Percentiles rank a stretch among this genome's conserved stretches.
phyloP scores from a whole-genome alignment of 192 early-diverging fungal species.

The Coemansia sp. region DNA sequence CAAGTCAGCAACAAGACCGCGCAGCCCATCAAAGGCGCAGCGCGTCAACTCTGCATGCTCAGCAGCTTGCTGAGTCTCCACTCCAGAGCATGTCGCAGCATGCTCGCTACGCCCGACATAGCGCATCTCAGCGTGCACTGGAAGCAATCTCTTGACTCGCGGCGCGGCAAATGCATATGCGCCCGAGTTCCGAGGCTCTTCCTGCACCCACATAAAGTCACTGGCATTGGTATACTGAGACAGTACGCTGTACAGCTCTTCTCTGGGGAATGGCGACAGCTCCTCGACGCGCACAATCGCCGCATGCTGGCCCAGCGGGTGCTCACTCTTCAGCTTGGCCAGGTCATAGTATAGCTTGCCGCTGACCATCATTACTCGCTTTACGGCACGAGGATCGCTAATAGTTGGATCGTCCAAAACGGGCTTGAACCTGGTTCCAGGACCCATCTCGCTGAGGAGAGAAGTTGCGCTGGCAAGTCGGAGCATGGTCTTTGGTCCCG shows the following conservation, averaged over 20 bases:
- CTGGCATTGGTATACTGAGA: constrained; percentile 67
- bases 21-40: constrained; percentile 58
- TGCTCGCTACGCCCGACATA: constrained; percentile 78
- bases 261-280: constrained; percentile 86
- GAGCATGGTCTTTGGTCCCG: constrained; percentile 73
- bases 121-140: constrained; percentile 57
- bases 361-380: constrained; percentile 78
- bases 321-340: constrained; percentile 71
- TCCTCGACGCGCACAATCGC: constrained; percentile 93
- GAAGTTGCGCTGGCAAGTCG: constrained; percentile 72
- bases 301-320: constrained; percentile 66
- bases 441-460: constrained; percentile 79
- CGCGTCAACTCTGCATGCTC: constrained; percentile 64
- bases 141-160: constrained; percentile 75
- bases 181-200: constrained; percentile 95
- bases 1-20: constrained; percentile 47
- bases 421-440: constrained; percentile 84
- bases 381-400: constrained; percentile 46
- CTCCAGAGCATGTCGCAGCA: constrained; percentile 80
- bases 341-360: constrained; percentile 97
- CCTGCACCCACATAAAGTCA: constrained; percentile 81
- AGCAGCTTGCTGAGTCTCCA: constrained; percentile 67
- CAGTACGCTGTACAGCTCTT: constrained; percentile 67
- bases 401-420: constrained; percentile 72
- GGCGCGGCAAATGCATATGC: constrained; percentile 88